Base-by-base conservation (phyloP, 495 filamentous ascomycete species). In the Niebla homalea region DNA sequence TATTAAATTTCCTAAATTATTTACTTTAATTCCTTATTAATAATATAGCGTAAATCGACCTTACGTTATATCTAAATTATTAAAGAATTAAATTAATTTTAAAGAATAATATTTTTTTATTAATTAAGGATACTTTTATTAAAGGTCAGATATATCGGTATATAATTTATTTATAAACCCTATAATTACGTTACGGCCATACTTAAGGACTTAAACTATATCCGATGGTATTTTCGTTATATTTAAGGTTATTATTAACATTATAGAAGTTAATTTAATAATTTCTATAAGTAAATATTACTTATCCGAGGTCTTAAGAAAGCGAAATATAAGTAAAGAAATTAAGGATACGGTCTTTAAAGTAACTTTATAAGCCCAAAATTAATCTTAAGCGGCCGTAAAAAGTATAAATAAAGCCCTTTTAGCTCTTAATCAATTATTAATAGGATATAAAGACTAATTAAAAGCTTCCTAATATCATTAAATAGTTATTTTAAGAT, bases 281-380 rank as follows among this genome's bases (percentile, higher is more conserved):
- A 57, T 48, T 21, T 51, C 25, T 18, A 29, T 48, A 14, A 62
- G 56, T 23, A 50, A 6, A 36, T 56, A 19, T 42, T 61, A 55
- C 36, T 57, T 59, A 43, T 62, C 60, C 4, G 55, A 46, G 48
- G 52, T 60, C 23, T 44, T 35, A 22, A 62, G 46, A 10, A 49
- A 53, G 4, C 25, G 32, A 4, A 38, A 15, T 52, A 20, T 52
- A 12, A 55, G 23, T 26, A 29, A 29, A 5, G 52, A 35, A 5
- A 55, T 43, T 4, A 55, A 15, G n/a, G 14, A 19, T 10, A 52
- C 15, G 11, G 50, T 25, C 11, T 2, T n/a, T 6, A 5, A 15
- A 5, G 50, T 5, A 6, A 22, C 21, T 48, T 48, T 21, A 26
- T 49, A 48, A 6, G 21, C 50, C 20, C 29, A 12, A 36, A 12